Percentiles rank a stretch among this genome's conserved stretches.
Evolutionary conservation across 2,329 filamentous ascomycete genomes (phyloP).

Genomic region (Trichoderma lentiforme): DNA sequence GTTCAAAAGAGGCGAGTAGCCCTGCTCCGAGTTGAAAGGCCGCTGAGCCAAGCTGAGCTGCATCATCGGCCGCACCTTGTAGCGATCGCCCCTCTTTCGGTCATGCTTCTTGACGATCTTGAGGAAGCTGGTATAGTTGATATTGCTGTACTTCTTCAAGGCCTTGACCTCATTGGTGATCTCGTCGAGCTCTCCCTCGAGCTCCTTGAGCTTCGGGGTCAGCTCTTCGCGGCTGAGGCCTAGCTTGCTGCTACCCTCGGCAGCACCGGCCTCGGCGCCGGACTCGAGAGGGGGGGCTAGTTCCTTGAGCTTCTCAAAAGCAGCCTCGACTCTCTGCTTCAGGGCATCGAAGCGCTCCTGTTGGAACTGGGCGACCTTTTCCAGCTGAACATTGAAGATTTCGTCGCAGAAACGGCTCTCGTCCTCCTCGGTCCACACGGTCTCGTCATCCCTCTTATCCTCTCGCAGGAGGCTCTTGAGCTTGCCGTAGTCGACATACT

Average conservation of each 20-base stretch:
- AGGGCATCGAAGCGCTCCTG: conserved; percentile 65
- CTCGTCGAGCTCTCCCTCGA: conserved; percentile 74
- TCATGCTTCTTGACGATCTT: conserved; percentile 99
- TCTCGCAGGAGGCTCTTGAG: conserved; percentile 87
- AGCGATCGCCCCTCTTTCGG: conserved; percentile 79
- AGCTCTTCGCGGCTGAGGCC: conserved; percentile 48
- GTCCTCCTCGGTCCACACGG: conserved; percentile 87
- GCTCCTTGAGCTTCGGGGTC: conserved; percentile 60
- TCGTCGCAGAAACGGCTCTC: conserved; percentile 94
- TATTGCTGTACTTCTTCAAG: conserved; percentile 88
- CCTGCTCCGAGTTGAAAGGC: conserved; percentile 88
- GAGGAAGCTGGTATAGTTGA: conserved; percentile 97
- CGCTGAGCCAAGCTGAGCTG: conserved; percentile 83
- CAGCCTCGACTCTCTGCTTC: conserved; percentile 51
- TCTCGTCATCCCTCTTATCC: conserved; percentile 58
- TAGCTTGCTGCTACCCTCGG: conserved; percentile 23
- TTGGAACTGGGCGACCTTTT: conserved; percentile 92
- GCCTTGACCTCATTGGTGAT: conserved; percentile 91
- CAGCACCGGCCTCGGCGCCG: conserved; percentile 35
- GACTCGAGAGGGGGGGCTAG: conserved; percentile 53
- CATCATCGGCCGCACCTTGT: conserved; percentile 87
- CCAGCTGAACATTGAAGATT: conserved; percentile 88
- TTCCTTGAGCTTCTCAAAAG: conserved; percentile 72
- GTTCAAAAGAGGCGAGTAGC: conserved; percentile 85
- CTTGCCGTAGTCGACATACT: conserved; percentile 95